Conservation (phyloP, 164 flowering plant genomes). For the Magnolia changhungtana region DNA sequence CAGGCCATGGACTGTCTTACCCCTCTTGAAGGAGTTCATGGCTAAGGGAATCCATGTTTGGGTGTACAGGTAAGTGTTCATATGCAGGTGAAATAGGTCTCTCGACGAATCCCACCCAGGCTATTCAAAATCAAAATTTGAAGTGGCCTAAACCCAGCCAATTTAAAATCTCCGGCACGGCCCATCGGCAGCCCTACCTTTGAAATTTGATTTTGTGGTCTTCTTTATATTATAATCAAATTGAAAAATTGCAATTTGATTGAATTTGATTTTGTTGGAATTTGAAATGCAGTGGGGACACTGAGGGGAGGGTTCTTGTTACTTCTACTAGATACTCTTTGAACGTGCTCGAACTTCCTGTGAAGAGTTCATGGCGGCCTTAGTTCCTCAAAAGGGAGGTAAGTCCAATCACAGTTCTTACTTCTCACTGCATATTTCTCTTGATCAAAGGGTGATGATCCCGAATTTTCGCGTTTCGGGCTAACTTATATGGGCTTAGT, state of each 20-base stretch:
- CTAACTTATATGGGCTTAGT: too few relatives aligned
- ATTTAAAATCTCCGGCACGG: too few relatives aligned
- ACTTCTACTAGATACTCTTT: slow-evolving; percentile 65
- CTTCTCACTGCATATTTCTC: too few relatives aligned
- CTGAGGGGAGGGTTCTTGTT: slow-evolving; percentile 69
- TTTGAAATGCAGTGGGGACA: slow-evolving; percentile 62
- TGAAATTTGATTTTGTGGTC: too few relatives aligned
- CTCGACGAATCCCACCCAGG: too few relatives aligned
- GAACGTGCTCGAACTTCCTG: slow-evolving; percentile 41
- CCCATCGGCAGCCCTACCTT: too few relatives aligned
- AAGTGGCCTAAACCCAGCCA: too few relatives aligned
- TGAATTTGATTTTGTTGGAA: background rate
- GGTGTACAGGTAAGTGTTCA: slow-evolving; percentile 53
- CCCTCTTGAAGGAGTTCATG: slow-evolving; percentile 51
- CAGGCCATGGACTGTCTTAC: slow-evolving; percentile 45
- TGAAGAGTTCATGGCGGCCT: slow-evolving; percentile 47
- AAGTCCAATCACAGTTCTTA: background rate
- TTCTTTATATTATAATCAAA: background rate
- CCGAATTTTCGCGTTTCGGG: too few relatives aligned
- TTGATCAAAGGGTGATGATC: too few relatives aligned
- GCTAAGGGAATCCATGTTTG: slow-evolving; percentile 54
- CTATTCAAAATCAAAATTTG: too few relatives aligned
- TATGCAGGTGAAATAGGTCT: too few relatives aligned
- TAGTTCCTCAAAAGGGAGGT: slow-evolving; percentile 48
- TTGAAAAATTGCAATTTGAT: background rate